Percentiles rank a stretch among this genome's conserved stretches.
Evolutionary conservation across 2,329 filamentous ascomycete species (phyloP).

Genomic region (Emmonsiellopsis sp.): DNA sequence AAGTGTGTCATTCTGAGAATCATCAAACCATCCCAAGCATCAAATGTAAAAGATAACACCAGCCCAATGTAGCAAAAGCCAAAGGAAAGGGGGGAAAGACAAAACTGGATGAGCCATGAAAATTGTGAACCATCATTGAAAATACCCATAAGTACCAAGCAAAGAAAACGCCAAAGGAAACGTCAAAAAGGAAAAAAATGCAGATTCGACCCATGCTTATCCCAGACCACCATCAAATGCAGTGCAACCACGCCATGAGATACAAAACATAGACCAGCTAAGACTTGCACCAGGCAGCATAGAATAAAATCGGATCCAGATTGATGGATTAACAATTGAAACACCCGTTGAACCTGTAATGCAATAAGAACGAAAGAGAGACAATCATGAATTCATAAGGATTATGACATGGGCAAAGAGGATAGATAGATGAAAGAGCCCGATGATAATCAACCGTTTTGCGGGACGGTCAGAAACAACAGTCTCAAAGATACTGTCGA

Average conservation of each 20-base stretch:
- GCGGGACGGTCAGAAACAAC: background rate
- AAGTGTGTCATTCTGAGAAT: background rate
- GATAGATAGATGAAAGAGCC: background rate
- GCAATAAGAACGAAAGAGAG: background rate
- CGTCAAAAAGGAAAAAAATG: background rate
- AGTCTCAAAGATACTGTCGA: slow-evolving; percentile 30
- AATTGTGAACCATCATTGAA: background rate
- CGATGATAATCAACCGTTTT: background rate
- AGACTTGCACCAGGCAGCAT: background rate
- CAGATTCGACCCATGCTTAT: background rate
- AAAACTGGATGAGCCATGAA: background rate
- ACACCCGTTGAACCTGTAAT: background rate
- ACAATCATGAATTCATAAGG: no score
- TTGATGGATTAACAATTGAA: background rate
- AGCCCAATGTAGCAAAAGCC: background rate
- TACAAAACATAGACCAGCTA: slow-evolving; percentile 1
- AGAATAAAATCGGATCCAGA: background rate
- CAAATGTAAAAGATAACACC: background rate
- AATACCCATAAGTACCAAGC: background rate
- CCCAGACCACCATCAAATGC: slow-evolving; percentile 1
- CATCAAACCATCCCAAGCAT: background rate
- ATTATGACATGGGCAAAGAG: background rate
- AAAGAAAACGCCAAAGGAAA: background rate
- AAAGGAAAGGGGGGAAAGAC: slow-evolving; percentile 3
- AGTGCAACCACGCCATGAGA: slow-evolving; percentile 1